Conservation (phyloP, 139 green algal genomes). For the Coelastrella sp. region DNA sequence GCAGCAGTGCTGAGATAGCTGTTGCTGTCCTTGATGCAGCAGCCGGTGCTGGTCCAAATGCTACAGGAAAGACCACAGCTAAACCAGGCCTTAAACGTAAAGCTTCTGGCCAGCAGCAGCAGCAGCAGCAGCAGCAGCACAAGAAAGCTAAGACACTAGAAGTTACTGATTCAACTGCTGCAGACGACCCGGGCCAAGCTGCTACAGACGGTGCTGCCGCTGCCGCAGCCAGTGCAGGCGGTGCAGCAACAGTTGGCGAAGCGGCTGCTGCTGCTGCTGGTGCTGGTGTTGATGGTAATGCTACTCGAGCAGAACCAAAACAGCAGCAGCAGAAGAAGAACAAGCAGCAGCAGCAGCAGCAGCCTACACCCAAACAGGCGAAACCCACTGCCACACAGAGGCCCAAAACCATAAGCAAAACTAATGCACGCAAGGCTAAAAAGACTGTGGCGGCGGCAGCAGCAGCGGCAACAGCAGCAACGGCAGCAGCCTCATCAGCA, state of each 20-base stretch:
- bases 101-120: background rate
- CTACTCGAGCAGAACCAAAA: background rate
- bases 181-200: background rate
- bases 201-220: background rate
- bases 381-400: background rate
- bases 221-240: background rate
- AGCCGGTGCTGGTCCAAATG: no score
- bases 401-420: background rate
- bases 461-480: no score
- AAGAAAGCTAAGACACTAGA: background rate
- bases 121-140: background rate
- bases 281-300: no score
- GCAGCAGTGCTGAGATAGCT: background rate
- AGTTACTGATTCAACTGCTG: background rate
- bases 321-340: no score
- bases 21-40: background rate
- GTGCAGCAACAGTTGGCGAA: no score
- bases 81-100: no score
- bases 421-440: background rate
- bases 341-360: background rate
- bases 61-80: no score
- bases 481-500: no score
- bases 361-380: background rate
- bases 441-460: background rate
- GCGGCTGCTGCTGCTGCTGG: no score